A percentile compares a stretch with the other conserved stretches of the same genome.
These are phyloP conservation scores for Pseudozyma sp. DNA, from an alignment of 1,284 basidiomycete species.

Conservation along the genomic window DNA sequence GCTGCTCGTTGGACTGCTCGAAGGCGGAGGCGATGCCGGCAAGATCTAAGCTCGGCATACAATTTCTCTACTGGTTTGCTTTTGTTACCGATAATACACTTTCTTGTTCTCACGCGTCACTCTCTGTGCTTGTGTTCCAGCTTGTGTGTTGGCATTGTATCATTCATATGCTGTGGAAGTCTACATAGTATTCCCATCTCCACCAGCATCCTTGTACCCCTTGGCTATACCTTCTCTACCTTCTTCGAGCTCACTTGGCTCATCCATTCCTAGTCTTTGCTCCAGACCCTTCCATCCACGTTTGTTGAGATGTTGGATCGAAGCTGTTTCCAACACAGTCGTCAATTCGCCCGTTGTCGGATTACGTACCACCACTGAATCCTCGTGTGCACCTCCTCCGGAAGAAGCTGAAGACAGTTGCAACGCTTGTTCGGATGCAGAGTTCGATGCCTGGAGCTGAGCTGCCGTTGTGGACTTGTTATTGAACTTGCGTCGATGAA, in stretches of 20 bases:
- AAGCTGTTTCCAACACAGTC: constrained; percentile 67
- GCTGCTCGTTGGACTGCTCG: constrained; percentile 82
- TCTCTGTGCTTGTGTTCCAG: not conserved
- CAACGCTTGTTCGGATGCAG: constrained; percentile 1
- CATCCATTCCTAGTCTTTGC: constrained; percentile 80
- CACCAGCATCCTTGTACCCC: constrained; percentile 76
- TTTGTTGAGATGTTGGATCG: constrained; percentile 75
- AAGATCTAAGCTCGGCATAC: constrained; percentile 9
- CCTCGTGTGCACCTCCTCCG: constrained; percentile 12
- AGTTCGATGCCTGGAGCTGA: constrained; percentile 6
- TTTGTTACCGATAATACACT: constrained; percentile 1
- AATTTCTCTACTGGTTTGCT: too few relatives aligned
- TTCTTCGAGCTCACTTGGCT: constrained; percentile 84
- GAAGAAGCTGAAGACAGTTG: constrained; percentile 4
- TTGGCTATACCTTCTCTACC: constrained; percentile 89
- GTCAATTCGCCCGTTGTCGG: constrained; percentile 74
- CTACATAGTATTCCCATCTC: constrained; percentile 43
- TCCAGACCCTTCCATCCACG: constrained; percentile 88
- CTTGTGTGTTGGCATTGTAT: not conserved
- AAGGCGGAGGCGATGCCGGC: constrained; percentile 67
- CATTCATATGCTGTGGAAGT: not conserved
- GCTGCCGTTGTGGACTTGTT: constrained; percentile 47
- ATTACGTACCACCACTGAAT: constrained; percentile 75
- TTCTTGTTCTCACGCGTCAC: not conserved
- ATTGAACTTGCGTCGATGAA: constrained; percentile 79